Evolutionary conservation across 2,329 filamentous ascomycete genomes (phyloP), one percentile per base, ranked within the genome.

Genomic region (Tolypocladium album): DNA sequence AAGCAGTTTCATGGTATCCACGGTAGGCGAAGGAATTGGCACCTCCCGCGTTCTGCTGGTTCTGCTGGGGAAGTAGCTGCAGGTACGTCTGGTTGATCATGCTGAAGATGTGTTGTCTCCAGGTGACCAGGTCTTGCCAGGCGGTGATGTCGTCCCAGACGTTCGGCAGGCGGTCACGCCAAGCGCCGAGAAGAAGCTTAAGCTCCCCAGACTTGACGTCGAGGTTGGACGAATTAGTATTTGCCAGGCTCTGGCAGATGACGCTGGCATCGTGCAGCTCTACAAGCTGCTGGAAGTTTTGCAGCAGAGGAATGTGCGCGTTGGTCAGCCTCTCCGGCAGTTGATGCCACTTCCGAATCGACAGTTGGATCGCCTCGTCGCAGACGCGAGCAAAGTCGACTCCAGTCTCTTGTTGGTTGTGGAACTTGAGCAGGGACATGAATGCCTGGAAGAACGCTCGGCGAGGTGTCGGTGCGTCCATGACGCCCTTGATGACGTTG

Each of bases 71-170:
- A 45, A 97, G 78, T 55, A 99, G 82, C 59, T 86, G 84, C 13
- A 99, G 83, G 70, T 99, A 99, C 0, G 92, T 96, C 56, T 85
- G 86, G 72, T 99, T 99, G 76, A 99, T 97, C 31, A 99, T 83
- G 60, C 92, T 89, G 78, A 99, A 99, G 62, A 99, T 97, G 74
- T 99, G 94, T 72, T 99, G 95, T 66, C 94, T 87, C 94, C 94
- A 99, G 1, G 94, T 99, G n/a, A 99, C 94, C 47, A 99, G 79
- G 71, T 99, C 95, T 73, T 99, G 94, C 94, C 94, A 99, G 45
- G 94, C 91, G 64, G 95, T 96, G 73, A 99, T 99, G 72, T 99
- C 94, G 72, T 99, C 94, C 94, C 94, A 99, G 4, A 96, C 89
- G 70, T 99, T 99, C 1, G 94, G 94, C 58, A 99, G 78, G 56